These are phyloP conservation scores for Leptodermis oblonga DNA, from an alignment of 257 asterid species.

Conservation along the genomic window DNA sequence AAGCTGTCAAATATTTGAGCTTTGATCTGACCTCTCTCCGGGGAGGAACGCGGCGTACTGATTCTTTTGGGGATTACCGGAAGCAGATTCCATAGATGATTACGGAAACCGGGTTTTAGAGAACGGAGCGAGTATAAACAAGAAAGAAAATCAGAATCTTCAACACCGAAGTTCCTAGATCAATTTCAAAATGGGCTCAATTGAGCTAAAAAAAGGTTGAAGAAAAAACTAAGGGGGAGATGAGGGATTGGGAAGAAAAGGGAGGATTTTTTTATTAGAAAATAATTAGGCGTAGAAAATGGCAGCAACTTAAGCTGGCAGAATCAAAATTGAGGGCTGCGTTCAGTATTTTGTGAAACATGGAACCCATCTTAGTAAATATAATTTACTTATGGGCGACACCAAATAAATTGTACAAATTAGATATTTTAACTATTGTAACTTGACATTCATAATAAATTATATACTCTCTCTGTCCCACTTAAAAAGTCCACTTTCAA, in stretches of 20 bases:
- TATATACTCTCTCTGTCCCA: too few relatives aligned
- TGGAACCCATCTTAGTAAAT: not conserved
- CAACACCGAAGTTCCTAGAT: not conserved
- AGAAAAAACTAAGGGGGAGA: not conserved
- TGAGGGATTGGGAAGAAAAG: not conserved
- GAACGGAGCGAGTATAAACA: too few relatives aligned
- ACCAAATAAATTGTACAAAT: too few relatives aligned
- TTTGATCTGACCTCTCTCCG: conserved; percentile 49
- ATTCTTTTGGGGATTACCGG: conserved; percentile 17
- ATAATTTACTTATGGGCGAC: too few relatives aligned
- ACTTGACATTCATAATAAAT: too few relatives aligned
- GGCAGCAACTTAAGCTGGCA: not conserved
- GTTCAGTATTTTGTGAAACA: not conserved
- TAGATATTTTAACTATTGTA: too few relatives aligned
- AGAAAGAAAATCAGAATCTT: not conserved
- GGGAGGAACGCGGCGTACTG: conserved; percentile 21
- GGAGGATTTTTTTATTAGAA: not conserved
- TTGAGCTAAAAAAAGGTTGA: not conserved
- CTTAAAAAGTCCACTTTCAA: too few relatives aligned
- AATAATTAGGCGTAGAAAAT: not conserved
- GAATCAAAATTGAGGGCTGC: fast-evolving
- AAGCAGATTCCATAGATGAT: conserved; percentile 21
- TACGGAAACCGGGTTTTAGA: too few relatives aligned
- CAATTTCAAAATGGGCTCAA: too few relatives aligned
- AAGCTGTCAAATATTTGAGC: conserved; percentile 55